phyloP scores from a whole-genome alignment of 73 alveolate species.

The Tetrahymena elliotti region DNA sequence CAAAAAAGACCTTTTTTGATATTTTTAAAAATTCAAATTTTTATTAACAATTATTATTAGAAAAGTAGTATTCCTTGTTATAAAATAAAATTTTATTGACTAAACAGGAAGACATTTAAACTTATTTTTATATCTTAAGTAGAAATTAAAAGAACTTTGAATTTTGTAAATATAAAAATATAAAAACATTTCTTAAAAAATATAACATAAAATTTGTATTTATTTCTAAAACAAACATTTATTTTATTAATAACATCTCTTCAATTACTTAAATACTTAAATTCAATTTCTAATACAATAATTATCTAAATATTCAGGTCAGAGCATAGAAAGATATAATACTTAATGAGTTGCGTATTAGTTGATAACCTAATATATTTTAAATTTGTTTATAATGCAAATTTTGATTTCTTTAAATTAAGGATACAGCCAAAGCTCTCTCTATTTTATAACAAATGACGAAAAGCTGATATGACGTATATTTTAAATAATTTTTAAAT shows the following conservation, averaged over 20 bases:
- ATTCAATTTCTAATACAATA: background rate
- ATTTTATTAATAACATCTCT: background rate
- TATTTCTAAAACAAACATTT: too few species aligned
- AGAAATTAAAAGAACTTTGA: background rate
- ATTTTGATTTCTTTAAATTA: background rate
- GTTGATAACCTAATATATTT: background rate
- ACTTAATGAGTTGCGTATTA: background rate
- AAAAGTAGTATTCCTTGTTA: too few species aligned
- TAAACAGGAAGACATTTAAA: background rate
- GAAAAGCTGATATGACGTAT: background rate
- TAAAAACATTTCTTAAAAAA: too few species aligned
- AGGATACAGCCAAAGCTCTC: background rate
- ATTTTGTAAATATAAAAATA: too few species aligned
- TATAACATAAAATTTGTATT: background rate
- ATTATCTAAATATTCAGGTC: background rate
- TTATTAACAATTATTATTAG: background rate
- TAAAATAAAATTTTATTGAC: too few species aligned
- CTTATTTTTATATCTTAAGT: background rate
- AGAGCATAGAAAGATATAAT: too few species aligned
- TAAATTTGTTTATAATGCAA: background rate
- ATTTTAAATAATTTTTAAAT: background rate
- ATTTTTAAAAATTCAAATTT: too few species aligned
- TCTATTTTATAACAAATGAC: background rate
- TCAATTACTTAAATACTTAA: background rate
- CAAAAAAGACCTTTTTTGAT: background rate